phyloP scores from a whole-genome alignment of 441 rosid species.

The Hypseocharis bilobata region DNA sequence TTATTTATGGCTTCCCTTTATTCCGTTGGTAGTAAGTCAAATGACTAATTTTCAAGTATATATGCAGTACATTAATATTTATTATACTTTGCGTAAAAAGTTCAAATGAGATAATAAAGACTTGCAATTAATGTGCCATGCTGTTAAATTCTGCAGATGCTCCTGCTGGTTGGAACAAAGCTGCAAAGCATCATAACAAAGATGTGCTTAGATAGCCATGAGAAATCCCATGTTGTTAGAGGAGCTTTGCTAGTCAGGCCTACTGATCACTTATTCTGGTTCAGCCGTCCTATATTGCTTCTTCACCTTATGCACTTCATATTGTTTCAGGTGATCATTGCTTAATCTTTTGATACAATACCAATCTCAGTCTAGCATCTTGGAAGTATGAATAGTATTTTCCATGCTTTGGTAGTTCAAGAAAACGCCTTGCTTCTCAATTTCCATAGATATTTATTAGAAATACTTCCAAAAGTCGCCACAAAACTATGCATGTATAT shows the following conservation, averaged over 20 bases:
- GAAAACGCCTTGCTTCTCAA: too few relatives aligned
- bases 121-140: too few relatives aligned
- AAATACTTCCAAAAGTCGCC: too few relatives aligned
- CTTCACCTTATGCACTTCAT: slow-evolving; percentile 58
- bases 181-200: slow-evolving; percentile 54
- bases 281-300: slow-evolving; percentile 47
- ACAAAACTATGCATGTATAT: too few relatives aligned
- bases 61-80: too few relatives aligned
- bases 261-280: slow-evolving; percentile 63
- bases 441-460: too few relatives aligned
- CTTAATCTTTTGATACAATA: too few relatives aligned
- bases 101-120: too few relatives aligned
- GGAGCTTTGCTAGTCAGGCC: slow-evolving; percentile 61
- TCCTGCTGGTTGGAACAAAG: slow-evolving; percentile 56
- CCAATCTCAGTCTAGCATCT: too few relatives aligned
- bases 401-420: too few relatives aligned
- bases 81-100: too few relatives aligned
- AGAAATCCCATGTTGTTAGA: slow-evolving; percentile 43
- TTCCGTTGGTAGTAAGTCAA: slow-evolving; percentile 46
- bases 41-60: neutral
- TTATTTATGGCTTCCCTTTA: slow-evolving; percentile 48
- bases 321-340: slow-evolving; percentile 52
- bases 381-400: too few relatives aligned
- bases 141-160: slow-evolving; percentile 34
- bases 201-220: slow-evolving; percentile 59